These are phyloP conservation scores for Plasmodium vinckei DNA, from an alignment of 169 alveolate genomes.

Conservation along the genomic window DNA sequence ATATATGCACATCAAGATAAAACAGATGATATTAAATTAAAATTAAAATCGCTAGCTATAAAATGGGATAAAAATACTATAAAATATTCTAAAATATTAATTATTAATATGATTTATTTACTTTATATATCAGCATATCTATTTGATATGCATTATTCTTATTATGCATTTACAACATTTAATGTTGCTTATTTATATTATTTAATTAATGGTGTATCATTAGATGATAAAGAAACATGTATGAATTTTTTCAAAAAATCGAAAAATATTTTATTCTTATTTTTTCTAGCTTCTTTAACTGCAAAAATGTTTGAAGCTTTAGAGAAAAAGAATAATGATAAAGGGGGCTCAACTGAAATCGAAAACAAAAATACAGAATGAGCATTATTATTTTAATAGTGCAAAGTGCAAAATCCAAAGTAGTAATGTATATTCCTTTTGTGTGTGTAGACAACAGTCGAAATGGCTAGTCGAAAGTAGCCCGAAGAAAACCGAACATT, in stretches of 20 bases:
- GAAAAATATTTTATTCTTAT: conserved; percentile 19
- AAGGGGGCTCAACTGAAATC: background rate
- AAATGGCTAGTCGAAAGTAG: background rate
- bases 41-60: conserved; percentile 93
- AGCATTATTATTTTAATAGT: too few relatives aligned
- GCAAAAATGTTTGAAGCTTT: conserved; percentile 27
- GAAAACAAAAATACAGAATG: background rate
- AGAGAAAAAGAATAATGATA: background rate
- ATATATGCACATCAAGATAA: conserved; percentile 96
- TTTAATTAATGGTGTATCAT: background rate
- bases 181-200: conserved; percentile 36
- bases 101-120: conserved; percentile 22
- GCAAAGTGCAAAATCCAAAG: too few relatives aligned
- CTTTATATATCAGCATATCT: conserved; percentile 44
- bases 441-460: background rate
- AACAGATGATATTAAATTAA: conserved; percentile 88
- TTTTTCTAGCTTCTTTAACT: conserved; percentile 8
- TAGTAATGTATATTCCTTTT: background rate
- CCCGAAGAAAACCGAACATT: background rate
- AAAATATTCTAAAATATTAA: conserved; percentile 73
- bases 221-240: conserved; percentile 38
- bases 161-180: conserved; percentile 27
- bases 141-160: conserved; percentile 33
- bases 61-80: conserved; percentile 84
- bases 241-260: conserved; percentile 60